Evolutionary conservation across 2,329 filamentous ascomycete genomes (phyloP).

Genomic region (Onygenales sp.): DNA sequence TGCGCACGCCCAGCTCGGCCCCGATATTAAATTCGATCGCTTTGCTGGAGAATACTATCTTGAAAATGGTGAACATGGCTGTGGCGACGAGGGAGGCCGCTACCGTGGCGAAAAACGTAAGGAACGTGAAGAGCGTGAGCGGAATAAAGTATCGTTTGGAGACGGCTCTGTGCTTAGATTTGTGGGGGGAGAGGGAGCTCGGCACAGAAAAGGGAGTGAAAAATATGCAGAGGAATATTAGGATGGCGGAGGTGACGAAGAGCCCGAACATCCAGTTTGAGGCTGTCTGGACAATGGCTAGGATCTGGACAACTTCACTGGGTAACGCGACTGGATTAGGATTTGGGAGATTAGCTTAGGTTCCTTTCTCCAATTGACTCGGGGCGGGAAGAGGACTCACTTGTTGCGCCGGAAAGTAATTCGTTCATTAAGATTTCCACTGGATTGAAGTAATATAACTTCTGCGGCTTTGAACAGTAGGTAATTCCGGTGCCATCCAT

Average conservation of each 20-base stretch:
- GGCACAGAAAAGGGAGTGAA: slow-evolving; percentile 45
- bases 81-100: slow-evolving; percentile 68
- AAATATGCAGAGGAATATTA: slow-evolving; percentile 66
- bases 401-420: slow-evolving; percentile 70
- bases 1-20: slow-evolving; percentile 58
- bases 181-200: slow-evolving; percentile 26
- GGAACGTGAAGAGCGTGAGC: slow-evolving; percentile 57
- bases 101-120: slow-evolving; percentile 57
- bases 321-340: slow-evolving; percentile 58
- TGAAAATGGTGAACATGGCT: slow-evolving; percentile 74
- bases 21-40: slow-evolving; percentile 67
- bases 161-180: slow-evolving; percentile 9
- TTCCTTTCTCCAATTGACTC: neutral
- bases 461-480: slow-evolving; percentile 58
- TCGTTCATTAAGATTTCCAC: slow-evolving; percentile 71
- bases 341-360: neutral
- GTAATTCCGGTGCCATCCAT: slow-evolving; percentile 58
- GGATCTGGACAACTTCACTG: slow-evolving; percentile 59
- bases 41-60: slow-evolving; percentile 58
- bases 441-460: slow-evolving; percentile 85
- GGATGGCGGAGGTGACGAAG: slow-evolving; percentile 62
- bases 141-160: slow-evolving; percentile 43
- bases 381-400: slow-evolving; percentile 30
- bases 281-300: slow-evolving; percentile 62
- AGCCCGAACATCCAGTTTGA: slow-evolving; percentile 84